Conservation (phyloP, 1,284 basidiomycete genomes). For the Cutaneotrichosporon sp. region DNA sequence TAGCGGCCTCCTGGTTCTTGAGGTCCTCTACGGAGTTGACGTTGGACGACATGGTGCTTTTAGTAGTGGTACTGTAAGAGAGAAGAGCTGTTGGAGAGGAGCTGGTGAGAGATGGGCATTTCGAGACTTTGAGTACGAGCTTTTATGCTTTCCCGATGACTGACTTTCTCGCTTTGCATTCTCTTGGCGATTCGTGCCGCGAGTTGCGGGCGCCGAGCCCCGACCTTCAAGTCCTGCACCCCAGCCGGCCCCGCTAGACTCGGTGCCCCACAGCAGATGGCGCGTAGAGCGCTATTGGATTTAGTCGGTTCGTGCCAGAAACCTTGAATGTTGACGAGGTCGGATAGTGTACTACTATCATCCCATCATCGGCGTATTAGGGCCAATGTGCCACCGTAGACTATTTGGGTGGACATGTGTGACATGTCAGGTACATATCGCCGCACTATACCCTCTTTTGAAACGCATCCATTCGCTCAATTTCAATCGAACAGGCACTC, state of each 20-base stretch:
- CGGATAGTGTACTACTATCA: no score
- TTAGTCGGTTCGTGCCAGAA: constrained; percentile 1
- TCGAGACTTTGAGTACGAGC: neutral
- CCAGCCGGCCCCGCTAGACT: neutral
- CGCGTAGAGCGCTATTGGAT: neutral
- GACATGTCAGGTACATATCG: no score
- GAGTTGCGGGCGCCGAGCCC: neutral
- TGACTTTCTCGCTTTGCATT: neutral
- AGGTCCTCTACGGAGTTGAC: neutral
- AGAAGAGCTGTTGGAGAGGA: no score
- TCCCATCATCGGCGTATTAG: no score
- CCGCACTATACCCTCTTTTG: no score
- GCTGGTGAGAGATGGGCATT: neutral
- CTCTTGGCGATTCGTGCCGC: neutral
- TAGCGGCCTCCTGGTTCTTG: constrained; percentile 8
- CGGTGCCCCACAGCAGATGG: neutral
- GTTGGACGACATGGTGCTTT: no score
- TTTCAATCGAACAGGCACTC: no score
- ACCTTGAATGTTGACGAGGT: no score
- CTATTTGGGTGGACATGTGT: no score
- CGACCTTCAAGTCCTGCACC: neutral
- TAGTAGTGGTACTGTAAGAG: no score
- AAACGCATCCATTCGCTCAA: no score
- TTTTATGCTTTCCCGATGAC: neutral
- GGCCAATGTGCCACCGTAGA: no score